A percentile compares a stretch with the other conserved stretches of the same genome.
Conservation (phyloP, 768 basidiomycete species). For the Amanita pallidorosea region DNA sequence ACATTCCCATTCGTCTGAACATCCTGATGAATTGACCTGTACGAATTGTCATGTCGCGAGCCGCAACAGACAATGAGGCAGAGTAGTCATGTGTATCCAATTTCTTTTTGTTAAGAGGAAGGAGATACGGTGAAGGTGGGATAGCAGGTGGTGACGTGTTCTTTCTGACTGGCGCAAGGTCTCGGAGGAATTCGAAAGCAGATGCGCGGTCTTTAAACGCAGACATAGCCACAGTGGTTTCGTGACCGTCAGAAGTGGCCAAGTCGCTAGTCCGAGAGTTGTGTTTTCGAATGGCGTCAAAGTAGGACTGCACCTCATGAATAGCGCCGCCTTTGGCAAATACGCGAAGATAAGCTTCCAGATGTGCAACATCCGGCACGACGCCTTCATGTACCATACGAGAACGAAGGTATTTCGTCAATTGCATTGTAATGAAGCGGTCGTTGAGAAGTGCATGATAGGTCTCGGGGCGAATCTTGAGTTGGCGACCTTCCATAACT, state of each 20-base stretch:
- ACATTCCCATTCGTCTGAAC: constrained; percentile 14
- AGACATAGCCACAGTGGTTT: constrained; percentile 32
- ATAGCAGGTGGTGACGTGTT: not conserved
- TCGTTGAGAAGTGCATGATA: constrained; percentile 37
- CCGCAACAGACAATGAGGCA: constrained; percentile 31
- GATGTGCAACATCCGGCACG: constrained; percentile 29
- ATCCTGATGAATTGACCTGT: constrained; percentile 23
- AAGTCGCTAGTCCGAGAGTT: not conserved
- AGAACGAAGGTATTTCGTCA: constrained; percentile 35
- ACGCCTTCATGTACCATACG: constrained; percentile 30
- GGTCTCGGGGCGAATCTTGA: constrained; percentile 29
- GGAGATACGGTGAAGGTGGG: constrained; percentile 6
- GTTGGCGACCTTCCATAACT: constrained; percentile 34
- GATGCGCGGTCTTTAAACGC: constrained; percentile 29
- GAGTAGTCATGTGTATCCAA: constrained; percentile 38
- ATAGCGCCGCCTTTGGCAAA: constrained; percentile 34
- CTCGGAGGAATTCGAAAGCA: constrained; percentile 36
- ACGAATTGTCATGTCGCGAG: constrained; percentile 24
- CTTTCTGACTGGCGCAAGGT: constrained; percentile 13
- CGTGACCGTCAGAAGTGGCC: constrained; percentile 16
- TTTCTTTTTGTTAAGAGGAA: constrained; percentile 14
- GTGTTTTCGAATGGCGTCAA: constrained; percentile 21
- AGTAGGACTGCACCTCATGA: constrained; percentile 28
- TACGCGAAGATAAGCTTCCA: constrained; percentile 38
- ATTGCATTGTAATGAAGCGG: constrained; percentile 37